Evolutionary conservation across 2,329 filamentous ascomycete species (phyloP), one percentile per base, ranked within the genome.

Genomic region (Aspergillus latus): DNA sequence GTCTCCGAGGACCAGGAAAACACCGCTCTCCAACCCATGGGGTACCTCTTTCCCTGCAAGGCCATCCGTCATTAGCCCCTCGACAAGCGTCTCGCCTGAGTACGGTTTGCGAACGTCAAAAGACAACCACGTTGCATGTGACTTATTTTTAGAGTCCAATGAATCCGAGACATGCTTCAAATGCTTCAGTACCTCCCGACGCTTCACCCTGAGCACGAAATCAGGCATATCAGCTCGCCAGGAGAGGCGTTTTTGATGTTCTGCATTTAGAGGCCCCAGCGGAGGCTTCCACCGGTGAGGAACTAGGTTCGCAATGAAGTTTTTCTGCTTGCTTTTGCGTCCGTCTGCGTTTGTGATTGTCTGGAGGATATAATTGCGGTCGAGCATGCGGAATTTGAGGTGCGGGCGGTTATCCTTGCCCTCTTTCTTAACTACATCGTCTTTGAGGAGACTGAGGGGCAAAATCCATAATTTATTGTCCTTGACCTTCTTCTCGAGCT

Each of bases 181-280:
- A n/a, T 69, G 67, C 50, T 68, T 71, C 6, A 71, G 47, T 0
- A 73, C 66, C 8, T 72, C 66, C 44, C 65, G 68, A 16, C 72
- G 70, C 66, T 80, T 67, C 45, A 72, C 58, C 5, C 59, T 61
- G 0, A 77, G 60, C 3, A 80, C 62, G 45, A 79, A 72, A 2
- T 71, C 67, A 3, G 76, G 65, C 74, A 81, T 80, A 62, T 82
- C 78, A 49, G 75, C 65, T 11, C 77, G 71, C 78, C 79, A 82
- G 1, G 78, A 66, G 10, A 78, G 52, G 4, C 66, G 64, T 29
- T 63, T 67, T 21, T 72, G 56, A 10, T 72, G 63, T 1, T 50
- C 45, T 5, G 59, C 43, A 1, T 65, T 67, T 26, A 72, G 40
- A 5, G 69, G 68, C 0, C 72, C 64, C 2, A 62, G 36, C 16